Base-by-base conservation (phyloP, 1,284 basidiomycete genomes). In the Leccinum pachyderme region DNA sequence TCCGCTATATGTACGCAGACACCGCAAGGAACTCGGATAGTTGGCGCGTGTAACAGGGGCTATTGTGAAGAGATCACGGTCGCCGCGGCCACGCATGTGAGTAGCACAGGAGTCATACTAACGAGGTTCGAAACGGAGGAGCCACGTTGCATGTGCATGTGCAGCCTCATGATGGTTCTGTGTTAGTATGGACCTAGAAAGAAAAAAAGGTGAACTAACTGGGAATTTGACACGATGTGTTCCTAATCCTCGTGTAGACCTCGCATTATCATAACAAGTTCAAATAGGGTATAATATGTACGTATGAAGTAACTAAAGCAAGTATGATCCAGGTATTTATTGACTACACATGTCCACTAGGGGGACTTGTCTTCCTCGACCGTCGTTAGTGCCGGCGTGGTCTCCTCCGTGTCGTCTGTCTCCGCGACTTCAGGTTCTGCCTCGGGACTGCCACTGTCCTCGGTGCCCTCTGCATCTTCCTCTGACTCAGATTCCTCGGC, bases 1-100 rank as follows among this genome's bases (percentile, higher is more conserved):
- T 60, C 56, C 33, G 56, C 64, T 68, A 72, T 72, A 71, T 63
- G 67, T 53, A 55, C 43, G 55, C 49, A 65, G 47, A 46, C 52
- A 48, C 50, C 52, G 44, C 47, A 46, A 61, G 54, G 61, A 50
- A 41, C 25, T 53, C 51, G 43, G 49, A n/a, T 25, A 44, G 29
- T 9, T 44, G 43, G 39, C 31, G 53, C 52, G 63, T 63, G 64
- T 43, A 51, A 56, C 44, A 54, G 49, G 51, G 46, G 31, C 33
- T 56, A 52, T 52, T 35, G 57, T 51, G 46, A 50, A 41, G 31
- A 27, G 51, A 46, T 53, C 58, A 56, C 51, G 44, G 44, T 55
- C 41, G 18, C 56, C 41, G 18, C 11, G 49, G 44, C 52, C 44
- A 52, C 32, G 33, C 29, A 44, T 32, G 54, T 49, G 59, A 57